Evolutionary conservation across 495 filamentous ascomycete species (phyloP), one percentile per base, ranked within the genome.

Genomic region (Lasiosphaeriaceae sp.): DNA sequence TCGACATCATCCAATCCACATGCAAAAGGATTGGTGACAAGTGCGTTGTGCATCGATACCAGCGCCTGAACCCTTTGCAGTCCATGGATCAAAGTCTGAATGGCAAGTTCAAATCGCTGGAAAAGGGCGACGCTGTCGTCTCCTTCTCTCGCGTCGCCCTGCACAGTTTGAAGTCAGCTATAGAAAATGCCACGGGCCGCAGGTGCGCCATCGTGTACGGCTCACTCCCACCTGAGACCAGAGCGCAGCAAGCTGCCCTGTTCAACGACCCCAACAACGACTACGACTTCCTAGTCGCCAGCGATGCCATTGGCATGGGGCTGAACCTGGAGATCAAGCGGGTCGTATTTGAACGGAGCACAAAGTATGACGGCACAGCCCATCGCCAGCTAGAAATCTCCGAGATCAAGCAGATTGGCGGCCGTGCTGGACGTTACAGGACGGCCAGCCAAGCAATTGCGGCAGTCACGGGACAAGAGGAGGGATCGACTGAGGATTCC

Each of bases 291-390:
- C 77, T 99, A 4, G 90, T 93, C 23, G 94, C 94, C 16, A 96
- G 91, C 62, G 94, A 99, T 69, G 94, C 94, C 21, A 90, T 99
- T 60, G 94, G 94, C 21, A 99, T 99, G 94, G 94, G 94, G 1
- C 73, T 99, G 29, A 99, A 99, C 70, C 66, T 99, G 74, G 92
- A 90, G 66, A 87, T 94, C 73, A 95, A 90, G 64, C 88, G 94
- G 35, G 77, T 99, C 57, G 82, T 99, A 53, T 97, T 99, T 64
- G 89, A 95, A 63, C 74, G 88, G 8, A 75, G 81, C 1, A 69
- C 77, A 47, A 99, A 96, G 67, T 83, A 76, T 46, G 76, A 86
- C 53, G 84, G 85, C 3, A 37, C 11, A 1, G 66, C 66, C 11
- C 74, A 75, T 24, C 72, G 78, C 20, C 66, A 71, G 7, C 76